Evolutionary conservation across 176 grass and related monocot species (phyloP), one percentile per base, ranked within the genome.

Genomic region (Melocanna baccifera): DNA sequence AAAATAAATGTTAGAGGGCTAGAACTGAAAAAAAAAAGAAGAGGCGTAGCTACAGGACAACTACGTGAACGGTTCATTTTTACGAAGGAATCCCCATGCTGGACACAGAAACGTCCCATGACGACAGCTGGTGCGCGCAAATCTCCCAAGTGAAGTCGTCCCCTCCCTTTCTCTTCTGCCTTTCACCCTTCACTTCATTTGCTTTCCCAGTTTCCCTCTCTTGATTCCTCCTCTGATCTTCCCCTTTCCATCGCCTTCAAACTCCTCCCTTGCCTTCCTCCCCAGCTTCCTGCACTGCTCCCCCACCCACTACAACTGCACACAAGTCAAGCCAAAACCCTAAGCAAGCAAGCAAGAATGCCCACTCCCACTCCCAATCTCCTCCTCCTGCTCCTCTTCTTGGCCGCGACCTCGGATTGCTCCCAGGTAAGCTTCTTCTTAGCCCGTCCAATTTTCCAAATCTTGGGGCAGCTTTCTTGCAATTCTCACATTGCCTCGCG

Each of bases 331-430:
- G n/a, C 56, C n/a, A 26, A 78, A 62, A 50, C 76, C 74, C 6
- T 45, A 41, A 16, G 12, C 67, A 71, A 58, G 57, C 70, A 22
- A 77, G 69, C 71, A 29, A 82, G 18, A 42, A 71, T 75, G 72
- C 46, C 46, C 52, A 46, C 36, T 46, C 18, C 46, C 40, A 89
- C 78, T 70, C 80, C 48, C 78, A 81, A 1, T 46, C 55, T 40
- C 47, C 62, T 85, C 39, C 71, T 90, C 12, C 40, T 86, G 16
- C 58, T 92, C 74, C 59, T 92, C 81, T 36, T 78, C 62, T 25
- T 85, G 16, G 75, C 72, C 59, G 81, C 68, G 7, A 36, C 84
- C 83, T 46, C 78, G 52, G 39, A 12, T 76, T n/a, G 43, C 57
- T 68, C 80, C 45, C 79, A 67, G 73, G 87, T 89, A 83, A 48